Conservation (phyloP, 768 basidiomycete genomes). For the Russula brevipes region DNA sequence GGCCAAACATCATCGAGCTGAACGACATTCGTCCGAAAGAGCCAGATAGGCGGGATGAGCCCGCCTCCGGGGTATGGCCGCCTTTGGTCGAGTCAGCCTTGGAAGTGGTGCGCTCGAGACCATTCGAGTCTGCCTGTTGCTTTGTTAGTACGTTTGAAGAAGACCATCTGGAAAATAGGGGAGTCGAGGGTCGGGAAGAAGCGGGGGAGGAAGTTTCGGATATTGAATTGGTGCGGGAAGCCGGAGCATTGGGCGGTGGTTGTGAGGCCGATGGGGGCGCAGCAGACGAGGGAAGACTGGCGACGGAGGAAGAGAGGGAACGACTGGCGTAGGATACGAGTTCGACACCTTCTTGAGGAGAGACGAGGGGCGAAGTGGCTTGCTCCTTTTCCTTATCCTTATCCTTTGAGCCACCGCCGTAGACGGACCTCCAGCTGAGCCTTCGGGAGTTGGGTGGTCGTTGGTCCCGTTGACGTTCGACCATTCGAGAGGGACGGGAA, state of each 20-base stretch:
- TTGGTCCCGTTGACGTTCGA: slow-evolving; percentile 25
- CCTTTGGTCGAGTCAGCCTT: slow-evolving; percentile 24
- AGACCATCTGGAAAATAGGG: slow-evolving; percentile 30
- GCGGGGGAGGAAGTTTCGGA: slow-evolving; percentile 25
- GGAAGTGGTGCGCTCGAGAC: slow-evolving; percentile 44
- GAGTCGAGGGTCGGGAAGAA: slow-evolving; percentile 31
- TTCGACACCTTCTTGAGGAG: slow-evolving; percentile 33
- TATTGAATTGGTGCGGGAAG: slow-evolving; percentile 28
- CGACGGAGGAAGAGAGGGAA: slow-evolving; percentile 23
- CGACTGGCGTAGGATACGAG: slow-evolving; percentile 28
- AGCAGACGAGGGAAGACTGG: slow-evolving; percentile 25
- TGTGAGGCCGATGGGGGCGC: slow-evolving; percentile 13
- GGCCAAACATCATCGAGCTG: slow-evolving; percentile 64
- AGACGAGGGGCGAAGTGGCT: slow-evolving; percentile 21
- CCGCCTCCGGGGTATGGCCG: slow-evolving; percentile 18
- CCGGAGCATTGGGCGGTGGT: slow-evolving; percentile 18
- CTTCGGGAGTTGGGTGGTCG: slow-evolving; percentile 26
- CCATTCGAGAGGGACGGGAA: slow-evolving; percentile 20
- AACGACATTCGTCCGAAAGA: slow-evolving; percentile 62
- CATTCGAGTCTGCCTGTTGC: slow-evolving; percentile 46
- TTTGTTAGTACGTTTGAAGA: slow-evolving; percentile 32
- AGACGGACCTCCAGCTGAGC: slow-evolving; percentile 31
- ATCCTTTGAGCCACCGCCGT: slow-evolving; percentile 29
- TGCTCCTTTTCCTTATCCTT: slow-evolving; percentile 27
- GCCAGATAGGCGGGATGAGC: slow-evolving; percentile 34